These are phyloP conservation scores for Paraglomus brasilianum DNA, from an alignment of 192 early-diverging fungal species.

Conservation along the genomic window DNA sequence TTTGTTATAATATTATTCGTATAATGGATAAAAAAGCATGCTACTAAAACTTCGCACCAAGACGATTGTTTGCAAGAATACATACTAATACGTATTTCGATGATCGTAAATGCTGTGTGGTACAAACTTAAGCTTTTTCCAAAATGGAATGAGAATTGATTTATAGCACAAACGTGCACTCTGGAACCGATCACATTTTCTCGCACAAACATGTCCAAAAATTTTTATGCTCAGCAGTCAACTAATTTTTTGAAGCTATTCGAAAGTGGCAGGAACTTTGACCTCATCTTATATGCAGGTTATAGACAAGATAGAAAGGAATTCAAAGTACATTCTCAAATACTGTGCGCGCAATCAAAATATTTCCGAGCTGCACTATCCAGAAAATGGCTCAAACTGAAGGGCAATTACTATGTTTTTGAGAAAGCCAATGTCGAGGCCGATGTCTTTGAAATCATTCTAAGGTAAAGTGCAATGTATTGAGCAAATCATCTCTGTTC, in stretches of 20 bases:
- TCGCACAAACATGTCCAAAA: too few species aligned
- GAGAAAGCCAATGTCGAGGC: conserved; percentile 25
- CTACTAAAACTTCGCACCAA: too few species aligned
- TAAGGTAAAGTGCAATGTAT: not conserved
- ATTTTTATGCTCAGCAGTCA: too few species aligned
- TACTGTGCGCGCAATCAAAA: conserved; percentile 8
- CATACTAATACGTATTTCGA: too few species aligned
- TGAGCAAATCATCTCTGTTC: not conserved
- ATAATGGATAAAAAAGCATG: too few species aligned
- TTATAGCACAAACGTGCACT: too few species aligned
- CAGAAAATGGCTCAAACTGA: not conserved
- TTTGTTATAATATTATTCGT: too few species aligned
- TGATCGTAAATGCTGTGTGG: too few species aligned
- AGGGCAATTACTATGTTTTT: conserved; percentile 2
- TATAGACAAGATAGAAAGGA: conserved; percentile 6
- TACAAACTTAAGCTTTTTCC: too few species aligned
- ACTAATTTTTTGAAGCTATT: not conserved
- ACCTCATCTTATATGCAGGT: conserved; percentile 9
- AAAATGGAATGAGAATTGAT: too few species aligned
- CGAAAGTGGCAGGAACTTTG: not conserved
- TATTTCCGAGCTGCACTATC: conserved; percentile 6
- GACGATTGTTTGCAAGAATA: too few species aligned
- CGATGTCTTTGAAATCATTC: conserved; percentile 15
- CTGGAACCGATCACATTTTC: too few species aligned
- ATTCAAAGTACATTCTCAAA: conserved; percentile 9